Base-by-base conservation (phyloP, 805 yeast genomes). In the Candida insectalens region DNA sequence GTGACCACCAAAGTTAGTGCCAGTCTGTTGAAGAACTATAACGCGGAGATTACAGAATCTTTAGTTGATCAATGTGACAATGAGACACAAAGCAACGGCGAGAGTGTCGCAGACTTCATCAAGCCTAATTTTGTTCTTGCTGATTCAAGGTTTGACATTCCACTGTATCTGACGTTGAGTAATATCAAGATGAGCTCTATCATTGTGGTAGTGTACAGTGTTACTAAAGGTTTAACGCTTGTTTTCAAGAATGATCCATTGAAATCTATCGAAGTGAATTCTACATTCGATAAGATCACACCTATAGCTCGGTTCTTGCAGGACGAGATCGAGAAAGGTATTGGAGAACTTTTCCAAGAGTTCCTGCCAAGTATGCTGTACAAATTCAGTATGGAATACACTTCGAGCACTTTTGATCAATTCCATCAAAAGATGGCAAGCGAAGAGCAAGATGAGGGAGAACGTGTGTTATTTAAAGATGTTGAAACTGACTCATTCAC, bases 161-260 rank as follows among this genome's bases (percentile, higher is more conserved):
- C 95, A 4, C 64, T 85, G 44, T 83, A 81, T 50, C 63, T 85
- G 46, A 77, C 79, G 26, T 60, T 85, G 35, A 72, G 85, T 27
- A 77, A 81, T 36, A 77, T 85, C 40, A 67, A 69, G 45, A 64
- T 85, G 34, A 72, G 77, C 36, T 92, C 94, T 2, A 85, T 87
- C 38, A 85, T 88, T 17, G 80, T 85, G 35, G 74, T 84, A 40
- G 95, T 85, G 3, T 85, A 82, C 52, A 74, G 81, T 19, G 78
- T 82, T 47, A 67, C 81, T 3, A 83, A 83, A 49, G 95, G 95
- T 1, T 65, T 85, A 36, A 85, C 95, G 0, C 61, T 85, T 27
- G 95, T 85, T 20, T 85, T 85, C 59, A 71, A 88, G 45, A 85
- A 85, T 55, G 95, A 85, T 55, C 95, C 95, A 1, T 63, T 85